phyloP scores from a whole-genome alignment of 108 stramenopile genomes.

The Schizochytrium sp. region DNA sequence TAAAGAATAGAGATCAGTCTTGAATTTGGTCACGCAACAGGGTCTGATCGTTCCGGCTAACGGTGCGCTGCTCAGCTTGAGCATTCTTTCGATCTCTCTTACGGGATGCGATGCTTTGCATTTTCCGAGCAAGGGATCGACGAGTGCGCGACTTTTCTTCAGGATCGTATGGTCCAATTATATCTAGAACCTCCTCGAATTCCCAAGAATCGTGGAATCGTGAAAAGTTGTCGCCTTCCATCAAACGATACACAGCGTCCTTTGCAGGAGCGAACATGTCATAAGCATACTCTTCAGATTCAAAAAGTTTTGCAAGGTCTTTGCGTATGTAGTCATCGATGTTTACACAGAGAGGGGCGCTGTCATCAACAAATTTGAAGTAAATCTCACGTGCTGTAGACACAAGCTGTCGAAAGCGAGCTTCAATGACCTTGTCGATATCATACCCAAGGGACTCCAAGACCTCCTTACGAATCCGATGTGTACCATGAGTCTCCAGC shows the following conservation, averaged over 20 bases:
- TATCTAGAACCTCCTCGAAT: background rate
- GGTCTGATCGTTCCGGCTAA: background rate
- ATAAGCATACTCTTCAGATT: conserved; percentile 7
- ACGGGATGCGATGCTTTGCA: background rate
- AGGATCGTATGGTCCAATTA: conserved; percentile 4
- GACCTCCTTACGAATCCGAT: conserved; percentile 20
- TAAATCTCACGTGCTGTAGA: background rate
- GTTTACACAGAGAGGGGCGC: background rate
- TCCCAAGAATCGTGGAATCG: conserved; percentile 33
- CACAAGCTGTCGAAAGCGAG: background rate
- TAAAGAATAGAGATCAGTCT: background rate
- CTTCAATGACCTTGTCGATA: background rate
- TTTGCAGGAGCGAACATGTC: conserved; percentile 47
- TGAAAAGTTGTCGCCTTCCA: background rate
- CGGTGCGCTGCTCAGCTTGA: conserved; percentile 17
- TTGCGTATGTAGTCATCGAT: background rate
- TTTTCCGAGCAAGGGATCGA: background rate
- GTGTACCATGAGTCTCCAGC: conserved; percentile 29
- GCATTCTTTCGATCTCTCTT: conserved; percentile 13
- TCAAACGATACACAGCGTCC: conserved; percentile 1
- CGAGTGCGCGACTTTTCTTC: background rate
- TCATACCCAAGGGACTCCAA: conserved; percentile 20
- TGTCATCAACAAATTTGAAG: background rate
- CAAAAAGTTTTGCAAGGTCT: background rate
- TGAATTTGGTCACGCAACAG: background rate